Percentiles rank a stretch among this genome's conserved stretches.
These are phyloP conservation scores for Monosporascus sp. DNA, from an alignment of 2,329 filamentous ascomycete species.

Conservation along the genomic window DNA sequence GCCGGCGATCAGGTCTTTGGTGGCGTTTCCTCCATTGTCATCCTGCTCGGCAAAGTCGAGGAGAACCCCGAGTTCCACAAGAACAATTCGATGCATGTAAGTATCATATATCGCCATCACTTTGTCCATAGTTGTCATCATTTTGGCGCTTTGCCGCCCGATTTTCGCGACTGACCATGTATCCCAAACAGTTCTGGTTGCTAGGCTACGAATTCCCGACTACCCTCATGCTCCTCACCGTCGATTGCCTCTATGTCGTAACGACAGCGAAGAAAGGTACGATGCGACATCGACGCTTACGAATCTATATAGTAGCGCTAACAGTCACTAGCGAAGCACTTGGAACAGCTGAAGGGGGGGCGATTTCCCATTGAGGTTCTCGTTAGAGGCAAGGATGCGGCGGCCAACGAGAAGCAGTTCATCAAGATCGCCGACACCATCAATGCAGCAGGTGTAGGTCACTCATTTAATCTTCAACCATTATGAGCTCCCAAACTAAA, in stretches of 20 bases:
- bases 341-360: slow-evolving; percentile 86
- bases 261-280: slow-evolving; percentile 96
- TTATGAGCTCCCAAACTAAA: slow-evolving; percentile 7
- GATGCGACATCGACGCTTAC: neutral
- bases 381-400: slow-evolving; percentile 84
- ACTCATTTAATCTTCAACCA: neutral
- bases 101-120: slow-evolving; percentile 27
- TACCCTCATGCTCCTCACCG: slow-evolving; percentile 86
- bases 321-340: slow-evolving; percentile 67
- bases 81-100: slow-evolving; percentile 92
- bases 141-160: slow-evolving; percentile 5
- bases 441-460: slow-evolving; percentile 75
- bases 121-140: neutral
- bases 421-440: slow-evolving; percentile 78
- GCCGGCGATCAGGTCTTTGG: slow-evolving; percentile 78
- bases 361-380: slow-evolving; percentile 90
- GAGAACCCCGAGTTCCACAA: slow-evolving; percentile 86
- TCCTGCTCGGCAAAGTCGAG: slow-evolving; percentile 93
- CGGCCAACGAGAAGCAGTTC: slow-evolving; percentile 88
- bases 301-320: slow-evolving; percentile 27
- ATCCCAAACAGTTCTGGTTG: slow-evolving; percentile 75
- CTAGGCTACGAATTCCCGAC: slow-evolving; percentile 98
- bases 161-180: slow-evolving; percentile 11
- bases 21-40: slow-evolving; percentile 78
- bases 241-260: slow-evolving; percentile 83